Evolutionary conservation across 2,329 filamentous ascomycete species (phyloP).

Genomic region (Scytalidium lignicola): DNA sequence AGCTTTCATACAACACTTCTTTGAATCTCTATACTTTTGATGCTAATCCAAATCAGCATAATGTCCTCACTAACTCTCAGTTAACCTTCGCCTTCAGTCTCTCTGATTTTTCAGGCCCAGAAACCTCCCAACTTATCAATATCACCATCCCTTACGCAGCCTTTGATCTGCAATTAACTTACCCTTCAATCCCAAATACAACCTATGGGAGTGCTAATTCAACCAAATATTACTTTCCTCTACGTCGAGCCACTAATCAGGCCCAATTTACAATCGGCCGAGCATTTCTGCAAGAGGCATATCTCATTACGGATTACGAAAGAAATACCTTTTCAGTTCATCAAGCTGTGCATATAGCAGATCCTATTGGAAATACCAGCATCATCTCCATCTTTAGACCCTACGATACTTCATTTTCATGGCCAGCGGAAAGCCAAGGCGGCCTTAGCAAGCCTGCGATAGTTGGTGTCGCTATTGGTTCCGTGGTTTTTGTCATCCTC

Average conservation of each 20-base stretch:
- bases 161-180: slow-evolving; percentile 26
- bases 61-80: slow-evolving; percentile 37
- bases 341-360: slow-evolving; percentile 23
- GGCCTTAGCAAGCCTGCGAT: slow-evolving; percentile 17
- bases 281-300: slow-evolving; percentile 30
- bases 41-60: slow-evolving; percentile 46
- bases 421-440: slow-evolving; percentile 4
- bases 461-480: slow-evolving; percentile 19
- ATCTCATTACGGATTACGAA: slow-evolving; percentile 30
- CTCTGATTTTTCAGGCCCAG: slow-evolving; percentile 34
- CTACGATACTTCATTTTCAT: slow-evolving; percentile 21
- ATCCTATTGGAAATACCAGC: slow-evolving; percentile 18
- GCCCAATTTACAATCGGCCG: slow-evolving; percentile 29
- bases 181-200: slow-evolving; percentile 32
- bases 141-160: slow-evolving; percentile 28
- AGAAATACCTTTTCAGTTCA: slow-evolving; percentile 25
- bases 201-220: slow-evolving; percentile 36
- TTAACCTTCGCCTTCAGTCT: slow-evolving; percentile 54
- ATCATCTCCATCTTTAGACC: slow-evolving; percentile 16
- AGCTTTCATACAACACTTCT: slow-evolving; percentile 58
- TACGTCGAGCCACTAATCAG: slow-evolving; percentile 21
- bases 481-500: slow-evolving; percentile 9
- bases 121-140: slow-evolving; percentile 36
- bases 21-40: slow-evolving; percentile 61
- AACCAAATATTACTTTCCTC: slow-evolving; percentile 33